These are phyloP conservation scores for Rhamnella rubrinervis DNA, from an alignment of 331 rosid species.

Conservation along the genomic window DNA sequence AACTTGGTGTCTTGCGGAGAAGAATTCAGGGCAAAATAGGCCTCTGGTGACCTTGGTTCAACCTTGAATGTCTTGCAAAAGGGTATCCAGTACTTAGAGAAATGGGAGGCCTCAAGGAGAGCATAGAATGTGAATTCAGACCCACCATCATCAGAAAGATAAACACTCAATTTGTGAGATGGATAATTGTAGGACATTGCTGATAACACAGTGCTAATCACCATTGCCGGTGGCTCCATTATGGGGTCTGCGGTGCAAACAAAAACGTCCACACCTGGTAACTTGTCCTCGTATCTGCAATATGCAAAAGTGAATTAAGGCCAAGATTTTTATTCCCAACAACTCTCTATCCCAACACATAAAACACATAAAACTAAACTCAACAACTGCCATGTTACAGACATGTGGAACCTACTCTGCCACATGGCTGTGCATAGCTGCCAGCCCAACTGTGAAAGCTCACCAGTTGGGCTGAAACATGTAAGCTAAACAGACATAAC, in stretches of 20 bases:
- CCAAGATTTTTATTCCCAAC: neutral
- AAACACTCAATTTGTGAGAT: constrained; percentile 48
- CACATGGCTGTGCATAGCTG: too few relatives aligned
- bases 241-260: constrained; percentile 77
- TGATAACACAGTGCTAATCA: constrained; percentile 62
- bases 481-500: too few relatives aligned
- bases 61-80: constrained; percentile 53
- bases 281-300: constrained; percentile 42
- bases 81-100: constrained; percentile 64
- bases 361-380: neutral
- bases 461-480: too few relatives aligned
- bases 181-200: constrained; percentile 61
- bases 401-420: too few relatives aligned
- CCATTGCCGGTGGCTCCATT: constrained; percentile 63
- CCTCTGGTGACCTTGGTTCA: constrained; percentile 55
- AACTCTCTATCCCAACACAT: neutral
- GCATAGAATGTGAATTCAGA: constrained; percentile 63
- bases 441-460: too few relatives aligned
- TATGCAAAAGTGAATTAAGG: neutral
- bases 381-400: too few relatives aligned
- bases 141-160: constrained; percentile 75
- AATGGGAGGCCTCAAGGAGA: constrained; percentile 50
- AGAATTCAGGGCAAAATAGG: constrained; percentile 41
- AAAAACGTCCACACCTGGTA: constrained; percentile 55
- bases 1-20: neutral